Evolutionary conservation across 192 early-diverging fungal species (phyloP), one percentile per base, ranked within the genome.

Genomic region (Powellomyces hirtus): DNA sequence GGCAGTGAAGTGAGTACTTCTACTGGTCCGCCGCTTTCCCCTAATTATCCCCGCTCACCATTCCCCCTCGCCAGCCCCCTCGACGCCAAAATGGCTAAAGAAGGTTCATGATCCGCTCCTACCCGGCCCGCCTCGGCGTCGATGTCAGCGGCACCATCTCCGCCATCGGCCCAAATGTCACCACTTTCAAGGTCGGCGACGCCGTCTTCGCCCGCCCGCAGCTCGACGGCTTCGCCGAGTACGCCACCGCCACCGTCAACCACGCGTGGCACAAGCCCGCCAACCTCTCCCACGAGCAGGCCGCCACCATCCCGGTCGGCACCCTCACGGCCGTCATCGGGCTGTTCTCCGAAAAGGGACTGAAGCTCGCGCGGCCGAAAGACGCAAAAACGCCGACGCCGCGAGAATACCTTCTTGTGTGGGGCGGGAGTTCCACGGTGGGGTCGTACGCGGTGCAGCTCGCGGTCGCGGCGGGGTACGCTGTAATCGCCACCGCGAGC

Each of bases 371-470:
- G 10, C 18, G 51, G 16, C 70, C 70, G 16, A 26, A 35, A 22
- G 70, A 37, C 29, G 31, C 27, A 6, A 13, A 24, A 16, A 46
- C 29, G 11, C 27, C 16, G 14, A 34, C 30, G 16, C 24, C 38
- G 0, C 44, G 44, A 6, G 69, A 73, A 40, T 59, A 34, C 31
- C 24, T 75, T 10, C 53, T 75, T 4, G 66, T 75, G 11, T 58
- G 49, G 51, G 73, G 66, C 31, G 73, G 56, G 6, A 29, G 30
- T 1, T 40, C 59, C 30, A 46, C 59, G 16, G 59, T 70, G 13
- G 73, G 73, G 16, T 33, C 34, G 38, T 75, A 69, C 35, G 61
- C 66, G 13, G 53, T 70, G 24, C 73, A 75, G 52, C 62, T 75
- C 24, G 66, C 66, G 2, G 35, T 22, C 6, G 42, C 49, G 13